Evolutionary conservation across 495 filamentous ascomycete species (phyloP).

Genomic region (Ramalina peruviana): DNA sequence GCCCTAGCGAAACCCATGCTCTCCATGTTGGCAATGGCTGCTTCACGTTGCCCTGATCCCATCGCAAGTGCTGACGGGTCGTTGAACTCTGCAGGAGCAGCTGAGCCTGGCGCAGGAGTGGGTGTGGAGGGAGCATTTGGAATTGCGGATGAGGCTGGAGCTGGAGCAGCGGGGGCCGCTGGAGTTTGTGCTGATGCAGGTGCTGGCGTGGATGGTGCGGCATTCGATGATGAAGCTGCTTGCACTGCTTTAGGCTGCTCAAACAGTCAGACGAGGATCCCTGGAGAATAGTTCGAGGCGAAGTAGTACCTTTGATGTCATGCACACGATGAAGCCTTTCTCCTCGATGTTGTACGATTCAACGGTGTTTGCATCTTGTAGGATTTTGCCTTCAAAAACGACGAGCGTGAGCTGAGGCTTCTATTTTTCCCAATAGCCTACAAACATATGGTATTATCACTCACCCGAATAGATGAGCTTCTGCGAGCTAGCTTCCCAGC

Average conservation of each 20-base stretch:
- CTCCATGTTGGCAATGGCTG: constrained; percentile 91
- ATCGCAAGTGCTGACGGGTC: constrained; percentile 74
- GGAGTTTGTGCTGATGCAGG: constrained; percentile 46
- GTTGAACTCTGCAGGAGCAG: constrained; percentile 37
- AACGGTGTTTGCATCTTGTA: constrained; percentile 91
- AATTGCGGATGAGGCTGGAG: constrained; percentile 28
- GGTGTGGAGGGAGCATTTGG: constrained; percentile 46
- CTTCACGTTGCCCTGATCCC: constrained; percentile 57
- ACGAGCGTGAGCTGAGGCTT: neutral
- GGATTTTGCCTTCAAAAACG: constrained; percentile 65
- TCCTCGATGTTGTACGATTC: constrained; percentile 96
- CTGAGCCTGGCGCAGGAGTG: constrained; percentile 45
- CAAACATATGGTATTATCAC: constrained; percentile 11
- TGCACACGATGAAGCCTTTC: constrained; percentile 97
- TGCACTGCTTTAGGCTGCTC: constrained; percentile 54
- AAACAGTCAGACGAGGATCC: constrained; percentile 4
- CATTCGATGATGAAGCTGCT: constrained; percentile 39
- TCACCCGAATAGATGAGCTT: constrained; percentile 97
- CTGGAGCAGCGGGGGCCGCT: constrained; percentile 44
- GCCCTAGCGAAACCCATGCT: constrained; percentile 82
- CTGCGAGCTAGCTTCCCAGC: constrained; percentile 74
- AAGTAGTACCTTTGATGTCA: constrained; percentile 72
- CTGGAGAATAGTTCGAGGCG: constrained; percentile 12
- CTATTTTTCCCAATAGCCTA: neutral
- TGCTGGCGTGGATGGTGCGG: constrained; percentile 54